Evolutionary conservation across 2,329 filamentous ascomycete species (phyloP).

Genomic region (Plectosphaerella sp.): DNA sequence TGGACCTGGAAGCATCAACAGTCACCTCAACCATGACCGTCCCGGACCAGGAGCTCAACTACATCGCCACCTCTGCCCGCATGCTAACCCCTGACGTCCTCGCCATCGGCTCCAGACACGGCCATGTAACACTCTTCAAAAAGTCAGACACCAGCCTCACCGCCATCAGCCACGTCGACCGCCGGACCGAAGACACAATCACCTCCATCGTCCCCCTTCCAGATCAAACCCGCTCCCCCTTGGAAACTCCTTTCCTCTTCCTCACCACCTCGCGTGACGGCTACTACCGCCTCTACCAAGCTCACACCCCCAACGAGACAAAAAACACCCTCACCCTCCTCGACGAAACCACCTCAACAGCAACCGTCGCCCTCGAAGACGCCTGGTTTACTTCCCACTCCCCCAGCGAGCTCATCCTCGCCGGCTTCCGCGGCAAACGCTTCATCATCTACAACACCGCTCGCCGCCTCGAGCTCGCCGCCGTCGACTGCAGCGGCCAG

Average conservation of each 20-base stretch:
- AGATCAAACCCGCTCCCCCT: background rate
- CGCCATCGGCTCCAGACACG: constrained; percentile 50
- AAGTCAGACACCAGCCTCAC: constrained; percentile 20
- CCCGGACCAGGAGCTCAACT: constrained; percentile 38
- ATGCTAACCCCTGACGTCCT: constrained; percentile 33
- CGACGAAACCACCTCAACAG: constrained; percentile 65
- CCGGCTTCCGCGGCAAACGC: constrained; percentile 74
- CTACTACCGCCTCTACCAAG: constrained; percentile 61
- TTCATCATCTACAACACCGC: constrained; percentile 82
- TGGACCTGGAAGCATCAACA: constrained; percentile 25
- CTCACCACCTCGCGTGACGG: constrained; percentile 76
- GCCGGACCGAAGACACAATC: constrained; percentile 57
- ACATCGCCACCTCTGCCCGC: constrained; percentile 43
- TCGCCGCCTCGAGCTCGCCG: constrained; percentile 62
- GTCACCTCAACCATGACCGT: constrained; percentile 24
- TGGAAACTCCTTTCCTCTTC: constrained; percentile 37
- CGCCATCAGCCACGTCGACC: constrained; percentile 27
- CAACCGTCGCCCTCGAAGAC: constrained; percentile 74
- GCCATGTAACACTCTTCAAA: constrained; percentile 37
- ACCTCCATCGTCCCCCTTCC: constrained; percentile 57
- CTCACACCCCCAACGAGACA: constrained; percentile 17
- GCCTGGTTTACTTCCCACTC: constrained; percentile 47
- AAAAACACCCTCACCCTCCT: constrained; percentile 45
- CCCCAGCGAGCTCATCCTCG: constrained; percentile 58
- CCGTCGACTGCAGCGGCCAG: constrained; percentile 77